phyloP scores from a whole-genome alignment of 345 rosid genomes.

The Hypericum androsaemum region DNA sequence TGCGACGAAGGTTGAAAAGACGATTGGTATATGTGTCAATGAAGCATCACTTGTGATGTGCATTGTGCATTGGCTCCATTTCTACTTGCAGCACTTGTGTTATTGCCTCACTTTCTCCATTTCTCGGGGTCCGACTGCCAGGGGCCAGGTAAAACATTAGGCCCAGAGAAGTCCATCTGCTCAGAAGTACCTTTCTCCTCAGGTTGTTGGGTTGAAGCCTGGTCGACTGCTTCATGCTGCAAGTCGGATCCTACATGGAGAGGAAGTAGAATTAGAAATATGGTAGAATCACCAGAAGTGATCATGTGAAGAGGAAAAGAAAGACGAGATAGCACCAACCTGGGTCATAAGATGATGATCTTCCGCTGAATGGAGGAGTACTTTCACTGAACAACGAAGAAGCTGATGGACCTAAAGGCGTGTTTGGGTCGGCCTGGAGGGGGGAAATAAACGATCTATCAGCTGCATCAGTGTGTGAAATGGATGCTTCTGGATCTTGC shows the following conservation, averaged over 20 bases:
- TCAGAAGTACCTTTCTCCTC: conserved; percentile 10
- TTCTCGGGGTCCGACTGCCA: neutral
- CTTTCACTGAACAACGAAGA: conserved; percentile 21
- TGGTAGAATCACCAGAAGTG: neutral
- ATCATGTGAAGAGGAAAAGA: neutral
- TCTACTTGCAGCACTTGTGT: too few relatives aligned
- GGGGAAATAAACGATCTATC: neutral
- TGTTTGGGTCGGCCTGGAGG: conserved; percentile 23
- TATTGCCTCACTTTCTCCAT: too few relatives aligned
- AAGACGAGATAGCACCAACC: conserved; percentile 11
- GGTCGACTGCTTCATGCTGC: conserved; percentile 5
- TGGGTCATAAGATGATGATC: conserved; percentile 17
- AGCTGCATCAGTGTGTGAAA: conserved; percentile 8
- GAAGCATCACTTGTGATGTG: too few relatives aligned
- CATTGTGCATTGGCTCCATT: too few relatives aligned
- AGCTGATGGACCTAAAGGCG: conserved; percentile 29
- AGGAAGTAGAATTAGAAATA: neutral
- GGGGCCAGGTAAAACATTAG: conserved; percentile 21
- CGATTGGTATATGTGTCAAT: too few relatives aligned
- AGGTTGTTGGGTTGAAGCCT: conserved; percentile 1
- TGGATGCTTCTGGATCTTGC: conserved; percentile 4
- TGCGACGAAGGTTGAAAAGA: too few relatives aligned
- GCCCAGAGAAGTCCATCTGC: conserved; percentile 7
- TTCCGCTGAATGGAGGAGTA: conserved; percentile 26
- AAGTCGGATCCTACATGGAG: conserved; percentile 22